phyloP scores from a whole-genome alignment of 2,329 filamentous ascomycete genomes.

The Aspergillus sp. region DNA sequence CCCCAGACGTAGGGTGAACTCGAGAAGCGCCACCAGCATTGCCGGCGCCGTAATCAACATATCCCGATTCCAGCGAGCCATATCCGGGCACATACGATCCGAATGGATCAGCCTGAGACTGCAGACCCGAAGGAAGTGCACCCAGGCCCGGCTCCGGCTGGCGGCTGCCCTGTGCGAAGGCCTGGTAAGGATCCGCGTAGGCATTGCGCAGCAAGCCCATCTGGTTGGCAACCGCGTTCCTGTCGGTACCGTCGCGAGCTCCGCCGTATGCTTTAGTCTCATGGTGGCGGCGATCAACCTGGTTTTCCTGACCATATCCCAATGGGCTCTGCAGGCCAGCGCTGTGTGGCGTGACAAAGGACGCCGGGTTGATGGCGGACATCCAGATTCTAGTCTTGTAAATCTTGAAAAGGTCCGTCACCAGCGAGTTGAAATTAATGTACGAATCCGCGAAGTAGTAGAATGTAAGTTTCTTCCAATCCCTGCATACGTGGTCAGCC shows the following conservation, averaged over 20 bases:
- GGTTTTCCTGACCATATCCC: conserved; percentile 39
- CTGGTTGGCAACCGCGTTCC: conserved; percentile 19
- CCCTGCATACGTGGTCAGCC: conserved; percentile 47
- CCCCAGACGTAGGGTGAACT: conserved; percentile 32
- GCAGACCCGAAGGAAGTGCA: conserved; percentile 17
- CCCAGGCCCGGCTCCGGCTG: conserved; percentile 23
- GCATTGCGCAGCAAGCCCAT: conserved; percentile 22
- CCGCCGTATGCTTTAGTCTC: conserved; percentile 24
- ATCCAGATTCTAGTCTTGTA: conserved; percentile 99
- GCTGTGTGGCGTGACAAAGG: conserved; percentile 67
- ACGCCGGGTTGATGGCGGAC: conserved; percentile 96
- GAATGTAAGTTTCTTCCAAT: conserved; percentile 98
- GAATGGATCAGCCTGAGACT: conserved; percentile 27
- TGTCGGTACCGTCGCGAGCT: conserved; percentile 22
- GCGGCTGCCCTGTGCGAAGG: conserved; percentile 22
- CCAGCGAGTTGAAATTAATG: conserved; percentile 97
- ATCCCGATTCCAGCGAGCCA: conserved; percentile 30
- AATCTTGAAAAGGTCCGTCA: conserved; percentile 96
- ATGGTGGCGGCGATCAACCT: conserved; percentile 33
- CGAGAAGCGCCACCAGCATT: conserved; percentile 26
- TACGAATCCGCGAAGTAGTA: conserved; percentile 98
- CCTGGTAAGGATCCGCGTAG: conserved; percentile 30
- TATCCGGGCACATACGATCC: conserved; percentile 23
- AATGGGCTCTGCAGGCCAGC: conserved; percentile 61
- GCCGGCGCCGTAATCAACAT: conserved; percentile 21